These are phyloP conservation scores for Geranium incanum DNA, from an alignment of 441 rosid genomes.

Conservation along the genomic window DNA sequence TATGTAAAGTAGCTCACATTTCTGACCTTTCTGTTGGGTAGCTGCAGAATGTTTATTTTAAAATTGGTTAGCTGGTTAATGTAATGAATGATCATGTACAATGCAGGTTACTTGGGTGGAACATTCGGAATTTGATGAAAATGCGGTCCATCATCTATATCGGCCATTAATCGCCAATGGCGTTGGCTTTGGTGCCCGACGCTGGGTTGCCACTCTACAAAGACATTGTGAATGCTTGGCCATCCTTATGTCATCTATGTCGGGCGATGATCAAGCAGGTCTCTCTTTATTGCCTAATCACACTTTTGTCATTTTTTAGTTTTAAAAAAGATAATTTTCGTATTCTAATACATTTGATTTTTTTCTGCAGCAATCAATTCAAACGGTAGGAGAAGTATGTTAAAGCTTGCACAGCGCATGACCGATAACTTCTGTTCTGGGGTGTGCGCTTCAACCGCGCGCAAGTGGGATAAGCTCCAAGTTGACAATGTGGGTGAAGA, in stretches of 20 bases:
- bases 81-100: slow-evolving; percentile 12
- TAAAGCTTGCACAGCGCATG: slow-evolving; percentile 87
- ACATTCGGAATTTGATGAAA: slow-evolving; percentile 71
- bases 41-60: too few species aligned
- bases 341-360: not conserved
- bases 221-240: slow-evolving; percentile 82
- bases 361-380: slow-evolving; percentile 47
- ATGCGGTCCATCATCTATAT: slow-evolving; percentile 54
- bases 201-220: slow-evolving; percentile 93
- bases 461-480: slow-evolving; percentile 68
- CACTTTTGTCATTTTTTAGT: slow-evolving; percentile 8
- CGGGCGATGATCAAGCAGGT: slow-evolving; percentile 42
- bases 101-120: slow-evolving; percentile 94
- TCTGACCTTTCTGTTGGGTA: too few species aligned
- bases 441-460: slow-evolving; percentile 67
- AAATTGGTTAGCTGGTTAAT: not conserved
- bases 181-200: slow-evolving; percentile 77
- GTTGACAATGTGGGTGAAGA: slow-evolving; percentile 68
- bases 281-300: not conserved
- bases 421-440: slow-evolving; percentile 81
- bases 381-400: slow-evolving; percentile 70
- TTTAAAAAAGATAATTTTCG: slow-evolving; percentile 25
- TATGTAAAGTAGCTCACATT: too few species aligned
- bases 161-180: slow-evolving; percentile 56
- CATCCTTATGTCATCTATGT: slow-evolving; percentile 59